Evolutionary conservation across 176 grass and related monocot species (phyloP).

Genomic region (Paspalum notatum): DNA sequence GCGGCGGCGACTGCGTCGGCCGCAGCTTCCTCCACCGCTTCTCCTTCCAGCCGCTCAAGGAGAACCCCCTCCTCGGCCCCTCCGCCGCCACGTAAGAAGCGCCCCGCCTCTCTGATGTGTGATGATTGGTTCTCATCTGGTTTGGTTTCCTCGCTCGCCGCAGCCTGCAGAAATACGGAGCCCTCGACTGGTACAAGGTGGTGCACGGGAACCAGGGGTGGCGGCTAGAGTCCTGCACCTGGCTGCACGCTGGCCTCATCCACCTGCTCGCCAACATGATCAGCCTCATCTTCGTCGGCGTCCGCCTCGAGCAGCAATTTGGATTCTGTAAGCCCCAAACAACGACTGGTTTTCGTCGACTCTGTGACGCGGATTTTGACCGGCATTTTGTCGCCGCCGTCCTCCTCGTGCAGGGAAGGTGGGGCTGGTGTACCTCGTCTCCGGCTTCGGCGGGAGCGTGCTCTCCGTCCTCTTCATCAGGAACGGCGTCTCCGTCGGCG

Average conservation of each 20-base stretch:
- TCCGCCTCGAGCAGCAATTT: constrained; percentile 90
- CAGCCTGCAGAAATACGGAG: constrained; percentile 75
- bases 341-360: too few species aligned
- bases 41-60: constrained; percentile 87
- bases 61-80: constrained; percentile 82
- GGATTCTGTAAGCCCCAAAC: constrained; percentile 73
- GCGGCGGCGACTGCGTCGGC: constrained; percentile 56
- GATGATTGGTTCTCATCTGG: not conserved
- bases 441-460: constrained; percentile 81
- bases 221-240: constrained; percentile 72
- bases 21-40: constrained; percentile 56
- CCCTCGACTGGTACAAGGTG: constrained; percentile 65
- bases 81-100: constrained; percentile 59
- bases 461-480: constrained; percentile 82
- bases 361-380: constrained; percentile 17
- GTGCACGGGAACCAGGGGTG: constrained; percentile 68
- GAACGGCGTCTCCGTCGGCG: constrained; percentile 75
- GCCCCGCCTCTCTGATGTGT: not conserved
- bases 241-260: constrained; percentile 87
- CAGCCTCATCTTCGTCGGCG: constrained; percentile 77
- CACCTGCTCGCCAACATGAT: constrained; percentile 85
- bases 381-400: constrained; percentile 4
- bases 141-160: not conserved
- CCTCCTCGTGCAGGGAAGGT: constrained; percentile 56
- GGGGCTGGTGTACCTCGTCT: constrained; percentile 77